These are phyloP conservation scores for Asclepias syriaca DNA, from an alignment of 257 asterid genomes.

Conservation along the genomic window DNA sequence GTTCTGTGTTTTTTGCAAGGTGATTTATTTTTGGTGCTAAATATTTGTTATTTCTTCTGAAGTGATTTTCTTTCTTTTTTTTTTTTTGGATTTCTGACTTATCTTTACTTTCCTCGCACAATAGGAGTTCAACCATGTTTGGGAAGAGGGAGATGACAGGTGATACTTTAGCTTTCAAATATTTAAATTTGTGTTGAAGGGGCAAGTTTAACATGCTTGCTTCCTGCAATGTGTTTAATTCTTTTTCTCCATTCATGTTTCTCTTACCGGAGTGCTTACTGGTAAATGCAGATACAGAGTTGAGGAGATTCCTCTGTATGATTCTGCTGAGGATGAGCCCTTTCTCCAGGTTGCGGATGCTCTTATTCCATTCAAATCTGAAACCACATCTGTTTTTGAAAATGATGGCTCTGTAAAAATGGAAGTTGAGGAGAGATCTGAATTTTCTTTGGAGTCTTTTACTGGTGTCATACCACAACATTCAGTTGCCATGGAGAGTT, in stretches of 20 bases:
- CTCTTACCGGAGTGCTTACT: neutral
- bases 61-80: neutral
- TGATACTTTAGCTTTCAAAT: conserved; percentile 21
- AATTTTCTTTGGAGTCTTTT: conserved; percentile 24
- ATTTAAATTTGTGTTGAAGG: neutral
- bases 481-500: conserved; percentile 26
- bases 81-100: neutral
- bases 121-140: conserved; percentile 78
- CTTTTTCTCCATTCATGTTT: neutral
- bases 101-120: neutral
- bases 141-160: conserved; percentile 96
- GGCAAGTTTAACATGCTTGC: neutral
- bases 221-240: neutral
- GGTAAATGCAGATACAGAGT: conserved; percentile 60
- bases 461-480: conserved; percentile 17
- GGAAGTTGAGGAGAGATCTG: conserved; percentile 28
- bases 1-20: neutral
- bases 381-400: conserved; percentile 19
- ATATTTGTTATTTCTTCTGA: conserved; percentile 9
- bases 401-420: conserved; percentile 24
- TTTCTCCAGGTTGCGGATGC: conserved; percentile 32
- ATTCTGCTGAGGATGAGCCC: conserved; percentile 91
- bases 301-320: conserved; percentile 84
- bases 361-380: conserved; percentile 28
- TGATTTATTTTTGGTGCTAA: neutral